Conservation (phyloP, 148 eudicot species). For the Persicaria tinctoria region DNA sequence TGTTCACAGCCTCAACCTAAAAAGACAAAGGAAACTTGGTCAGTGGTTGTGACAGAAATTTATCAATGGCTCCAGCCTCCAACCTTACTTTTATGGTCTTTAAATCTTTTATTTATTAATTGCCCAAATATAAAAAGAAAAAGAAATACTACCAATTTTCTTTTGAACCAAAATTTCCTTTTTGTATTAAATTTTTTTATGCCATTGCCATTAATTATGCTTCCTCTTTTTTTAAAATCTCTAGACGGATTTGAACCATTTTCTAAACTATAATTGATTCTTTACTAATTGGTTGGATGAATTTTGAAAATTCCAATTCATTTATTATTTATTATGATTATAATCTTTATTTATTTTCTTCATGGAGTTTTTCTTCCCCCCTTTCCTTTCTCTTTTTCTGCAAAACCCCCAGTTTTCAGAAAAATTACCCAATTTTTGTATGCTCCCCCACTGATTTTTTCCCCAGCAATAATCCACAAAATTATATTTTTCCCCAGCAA, state of each 20-base stretch:
- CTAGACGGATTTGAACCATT: slow-evolving; percentile 96
- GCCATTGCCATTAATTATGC: slow-evolving; percentile 38
- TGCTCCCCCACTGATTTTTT: not conserved
- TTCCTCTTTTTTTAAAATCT: slow-evolving; percentile 52
- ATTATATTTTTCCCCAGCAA: not conserved
- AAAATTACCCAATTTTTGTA: slow-evolving; percentile 8
- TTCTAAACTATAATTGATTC: slow-evolving; percentile 83
- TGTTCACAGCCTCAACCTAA: not conserved
- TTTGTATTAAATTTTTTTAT: slow-evolving; percentile 1
- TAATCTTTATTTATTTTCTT: slow-evolving; percentile 33
- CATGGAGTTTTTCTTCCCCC: slow-evolving; percentile 23
- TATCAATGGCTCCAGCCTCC: not conserved
- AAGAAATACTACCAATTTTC: not conserved
- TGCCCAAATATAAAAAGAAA: not conserved
- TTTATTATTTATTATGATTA: slow-evolving; percentile 37
- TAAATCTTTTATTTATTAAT: not conserved
- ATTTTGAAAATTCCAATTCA: slow-evolving; percentile 39
- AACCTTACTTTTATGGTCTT: slow-evolving; percentile 1
- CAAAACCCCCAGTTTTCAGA: slow-evolving; percentile 1
- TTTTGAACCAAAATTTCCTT: not conserved
- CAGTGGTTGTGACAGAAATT: not conserved
- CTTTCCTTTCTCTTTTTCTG: slow-evolving; percentile 36
- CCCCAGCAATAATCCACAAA: not conserved
- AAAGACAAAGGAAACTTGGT: not conserved
- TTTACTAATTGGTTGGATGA: slow-evolving; percentile 35